Evolutionary conservation across 75 land plant genomes (phyloP).

Genomic region (Sequoiadendron giganteum): DNA sequence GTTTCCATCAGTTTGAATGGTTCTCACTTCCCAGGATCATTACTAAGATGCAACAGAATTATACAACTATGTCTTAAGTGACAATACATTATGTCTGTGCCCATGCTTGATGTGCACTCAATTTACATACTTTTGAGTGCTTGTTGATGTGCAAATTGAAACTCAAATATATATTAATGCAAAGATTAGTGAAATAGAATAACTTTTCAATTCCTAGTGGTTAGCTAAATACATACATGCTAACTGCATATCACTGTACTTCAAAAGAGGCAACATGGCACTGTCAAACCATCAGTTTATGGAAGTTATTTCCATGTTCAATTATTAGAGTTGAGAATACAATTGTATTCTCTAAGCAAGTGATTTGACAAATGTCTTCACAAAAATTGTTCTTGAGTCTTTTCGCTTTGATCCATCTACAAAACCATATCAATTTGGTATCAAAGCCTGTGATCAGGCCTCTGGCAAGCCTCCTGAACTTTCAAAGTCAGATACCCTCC

Average conservation of each 20-base stretch:
- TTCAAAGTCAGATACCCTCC: neutral
- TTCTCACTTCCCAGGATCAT: neutral
- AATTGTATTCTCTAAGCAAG: neutral
- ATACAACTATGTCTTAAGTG: neutral
- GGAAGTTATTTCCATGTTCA: neutral
- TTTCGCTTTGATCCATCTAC: neutral
- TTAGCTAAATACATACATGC: neutral
- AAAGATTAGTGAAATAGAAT: too few species aligned
- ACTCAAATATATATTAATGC: neutral
- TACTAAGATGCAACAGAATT: neutral
- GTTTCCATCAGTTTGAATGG: neutral
- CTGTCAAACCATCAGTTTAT: too few species aligned
- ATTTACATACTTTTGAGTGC: neutral
- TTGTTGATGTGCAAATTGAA: neutral
- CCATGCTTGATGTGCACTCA: neutral
- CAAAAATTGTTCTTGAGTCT: neutral
- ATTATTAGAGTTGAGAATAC: neutral
- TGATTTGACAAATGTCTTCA: neutral
- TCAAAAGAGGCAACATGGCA: neutral
- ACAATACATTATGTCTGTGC: neutral
- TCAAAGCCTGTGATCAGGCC: neutral
- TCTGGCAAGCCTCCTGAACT: neutral
- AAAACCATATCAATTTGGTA: neutral
- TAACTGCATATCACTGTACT: neutral
- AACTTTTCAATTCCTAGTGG: neutral